Evolutionary conservation across 768 basidiomycete species (phyloP), one percentile per base, ranked within the genome.

Genomic region (Favolaschia claudopus): DNA sequence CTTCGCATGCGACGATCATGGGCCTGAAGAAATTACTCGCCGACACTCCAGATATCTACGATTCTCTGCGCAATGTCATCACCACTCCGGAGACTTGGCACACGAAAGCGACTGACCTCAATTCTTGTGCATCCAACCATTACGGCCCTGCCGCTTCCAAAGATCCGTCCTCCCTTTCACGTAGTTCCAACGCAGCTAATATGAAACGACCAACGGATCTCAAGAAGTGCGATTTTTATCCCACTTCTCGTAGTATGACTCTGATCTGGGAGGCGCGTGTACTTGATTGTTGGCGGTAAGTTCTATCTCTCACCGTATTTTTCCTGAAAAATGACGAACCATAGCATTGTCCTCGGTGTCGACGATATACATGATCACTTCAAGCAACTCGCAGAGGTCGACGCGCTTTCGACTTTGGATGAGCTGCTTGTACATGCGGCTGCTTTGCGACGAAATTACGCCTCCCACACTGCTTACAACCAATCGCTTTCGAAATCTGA

Each of bases 161-260:
- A 3, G 27, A 29, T 24, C 47, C 33, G 12, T 45, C 43, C 10
- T 45, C 43, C 13, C 43, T 45, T 19, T 45, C 43, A 3, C 27
- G 47, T 14, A 25, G 47, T 22, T 34, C 33, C 19, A 34, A 48
- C 33, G 32, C 62, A 17, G 50, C 62, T 2, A 62, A 62, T 20
- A 63, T 65, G 33, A 63, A 68, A 54, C 55, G 55, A 2, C 67
- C 67, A 2, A 51, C 47, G 4, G 63, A 68, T 38, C 64, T 61
- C 40, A 66, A 58, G 47, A 69, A 58, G n/a, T n/a, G n/a, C n/a
- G n/a, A n/a, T n/a, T n/a, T n/a, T n/a, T 65, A 65, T 58, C 68
- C 54, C 39, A 69, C 64, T 7, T 58, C 58, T 17, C 52, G 67
- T n/a, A 68, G 67, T 29, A 60, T 68, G 58, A 65, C 55, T 1